Base-by-base conservation (phyloP, 768 basidiomycete species). In the Epithele typhae region DNA sequence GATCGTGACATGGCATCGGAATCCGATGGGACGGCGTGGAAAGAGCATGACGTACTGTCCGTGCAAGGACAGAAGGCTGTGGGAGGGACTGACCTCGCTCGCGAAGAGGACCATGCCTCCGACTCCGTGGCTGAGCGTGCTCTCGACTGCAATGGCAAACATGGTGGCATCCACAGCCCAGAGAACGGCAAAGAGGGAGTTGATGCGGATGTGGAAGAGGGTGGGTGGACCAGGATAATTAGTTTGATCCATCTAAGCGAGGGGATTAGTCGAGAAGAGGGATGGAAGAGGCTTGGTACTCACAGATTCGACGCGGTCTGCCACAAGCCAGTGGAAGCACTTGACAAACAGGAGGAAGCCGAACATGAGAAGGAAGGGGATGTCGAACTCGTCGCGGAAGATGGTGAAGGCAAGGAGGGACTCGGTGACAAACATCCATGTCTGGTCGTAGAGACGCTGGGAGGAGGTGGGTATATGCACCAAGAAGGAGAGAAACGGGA, bases 371-470 rank as follows among this genome's bases (percentile, higher is more conserved):
- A 86, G 86, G 62, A 98, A 97, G 3, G 84, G 79, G n/a, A 84
- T 77, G 65, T 94, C 91, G 62, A 95, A 93, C 64, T 92, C 91
- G 65, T 94, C 91, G 49, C 93, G 79, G 69, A 99, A 99, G 55
- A 98, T 98, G 27, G 96, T 96, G 63, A 98, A 87, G 0, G 96
- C 95, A 41, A 99, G 72, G 27, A 99, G 73, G 6, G 92, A 94
- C 64, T 99, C 96, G 1, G 96, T 98, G 40, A 98, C 79, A 68
- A 96, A 96, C 70, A 94, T 93, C 95, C 96, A 98, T 24, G 92
- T 78, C 53, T 91, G 78, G 62, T 98, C 95, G 64, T 97, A 96
- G 1, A 99, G 75, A 23, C 94, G 86, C 95, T 99, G 60, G 15
- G 25, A n/a, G 14, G 43, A n/a, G 5, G 43, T 49, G 37, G 21